Percentiles rank a stretch among this genome's conserved stretches.
Conservation (phyloP, 352 stramenopile genomes). For the Pythium monospermum region DNA sequence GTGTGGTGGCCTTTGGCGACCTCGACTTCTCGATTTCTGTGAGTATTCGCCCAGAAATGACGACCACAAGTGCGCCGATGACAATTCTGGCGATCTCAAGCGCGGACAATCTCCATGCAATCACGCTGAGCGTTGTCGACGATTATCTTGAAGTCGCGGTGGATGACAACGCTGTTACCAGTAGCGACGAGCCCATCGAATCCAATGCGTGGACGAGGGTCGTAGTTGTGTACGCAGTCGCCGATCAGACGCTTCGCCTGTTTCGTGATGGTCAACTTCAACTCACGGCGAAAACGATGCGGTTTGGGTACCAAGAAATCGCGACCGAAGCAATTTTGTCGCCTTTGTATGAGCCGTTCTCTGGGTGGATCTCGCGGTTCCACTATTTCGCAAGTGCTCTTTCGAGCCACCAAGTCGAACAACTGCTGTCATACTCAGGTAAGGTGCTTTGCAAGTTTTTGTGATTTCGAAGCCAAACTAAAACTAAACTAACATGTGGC, state of each 20-base stretch:
- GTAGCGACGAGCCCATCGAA: neutral
- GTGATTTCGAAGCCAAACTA: neutral
- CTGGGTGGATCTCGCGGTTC: slow-evolving; percentile 41
- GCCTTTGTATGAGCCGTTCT: slow-evolving; percentile 15
- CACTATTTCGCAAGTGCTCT: slow-evolving; percentile 40
- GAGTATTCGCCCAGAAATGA: slow-evolving; percentile 15
- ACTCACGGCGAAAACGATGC: neutral
- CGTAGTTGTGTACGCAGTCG: slow-evolving; percentile 14
- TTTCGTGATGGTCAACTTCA: slow-evolving; percentile 15
- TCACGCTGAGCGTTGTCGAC: neutral
- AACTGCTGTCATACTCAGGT: slow-evolving; percentile 42
- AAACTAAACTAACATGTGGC: too few relatives aligned
- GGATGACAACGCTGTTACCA: neutral
- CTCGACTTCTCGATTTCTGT: slow-evolving; percentile 40
- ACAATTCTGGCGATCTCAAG: neutral
- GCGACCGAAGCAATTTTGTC: slow-evolving; percentile 22
- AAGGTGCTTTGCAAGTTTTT: neutral
- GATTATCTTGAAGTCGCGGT: neutral
- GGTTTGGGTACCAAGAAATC: slow-evolving; percentile 14
- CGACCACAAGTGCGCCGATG: neutral
- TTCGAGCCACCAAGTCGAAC: slow-evolving; percentile 26
- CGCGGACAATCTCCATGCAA: too few relatives aligned
- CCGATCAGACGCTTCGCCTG: slow-evolving; percentile 1
- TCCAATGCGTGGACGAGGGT: slow-evolving; percentile 10
- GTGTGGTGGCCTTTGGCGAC: slow-evolving; percentile 34